These are phyloP conservation scores for Parastagonospora nodorum DNA, from an alignment of 2,329 filamentous ascomycete species.

Conservation along the genomic window DNA sequence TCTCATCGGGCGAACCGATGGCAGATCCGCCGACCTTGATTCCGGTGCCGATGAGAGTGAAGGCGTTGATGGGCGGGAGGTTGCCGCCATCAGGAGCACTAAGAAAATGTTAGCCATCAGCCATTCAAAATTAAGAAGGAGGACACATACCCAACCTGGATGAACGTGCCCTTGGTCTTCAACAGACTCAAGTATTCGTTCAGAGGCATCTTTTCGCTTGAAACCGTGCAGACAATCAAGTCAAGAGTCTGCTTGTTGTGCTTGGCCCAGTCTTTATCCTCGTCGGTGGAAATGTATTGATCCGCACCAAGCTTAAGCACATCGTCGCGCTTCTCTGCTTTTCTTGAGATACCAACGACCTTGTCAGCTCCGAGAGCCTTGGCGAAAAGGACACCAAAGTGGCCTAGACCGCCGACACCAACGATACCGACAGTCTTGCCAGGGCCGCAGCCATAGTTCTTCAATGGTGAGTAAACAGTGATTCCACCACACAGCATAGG, in stretches of 20 bases:
- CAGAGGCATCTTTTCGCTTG: slow-evolving; percentile 57
- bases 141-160: slow-evolving; percentile 61
- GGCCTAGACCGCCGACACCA: slow-evolving; percentile 74
- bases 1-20: slow-evolving; percentile 30
- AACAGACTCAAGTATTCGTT: slow-evolving; percentile 65
- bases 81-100: slow-evolving; percentile 35
- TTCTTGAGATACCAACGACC: slow-evolving; percentile 68
- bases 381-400: slow-evolving; percentile 73
- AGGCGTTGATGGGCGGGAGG: slow-evolving; percentile 56
- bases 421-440: slow-evolving; percentile 79
- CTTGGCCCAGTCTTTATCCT: slow-evolving; percentile 64
- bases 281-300: slow-evolving; percentile 64
- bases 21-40: slow-evolving; percentile 31
- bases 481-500: slow-evolving; percentile 85
- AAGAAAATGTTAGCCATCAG: neutral
- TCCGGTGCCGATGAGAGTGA: slow-evolving; percentile 52
- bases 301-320: slow-evolving; percentile 64
- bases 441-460: slow-evolving; percentile 73
- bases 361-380: slow-evolving; percentile 72
- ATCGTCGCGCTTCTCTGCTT: slow-evolving; percentile 63
- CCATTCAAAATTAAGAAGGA: neutral
- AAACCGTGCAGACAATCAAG: slow-evolving; percentile 64
- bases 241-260: slow-evolving; percentile 60
- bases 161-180: slow-evolving; percentile 62
- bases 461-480: slow-evolving; percentile 76